phyloP scores from a whole-genome alignment of 2,329 filamentous ascomycete species.

The Hymenoscyphus linearis region DNA sequence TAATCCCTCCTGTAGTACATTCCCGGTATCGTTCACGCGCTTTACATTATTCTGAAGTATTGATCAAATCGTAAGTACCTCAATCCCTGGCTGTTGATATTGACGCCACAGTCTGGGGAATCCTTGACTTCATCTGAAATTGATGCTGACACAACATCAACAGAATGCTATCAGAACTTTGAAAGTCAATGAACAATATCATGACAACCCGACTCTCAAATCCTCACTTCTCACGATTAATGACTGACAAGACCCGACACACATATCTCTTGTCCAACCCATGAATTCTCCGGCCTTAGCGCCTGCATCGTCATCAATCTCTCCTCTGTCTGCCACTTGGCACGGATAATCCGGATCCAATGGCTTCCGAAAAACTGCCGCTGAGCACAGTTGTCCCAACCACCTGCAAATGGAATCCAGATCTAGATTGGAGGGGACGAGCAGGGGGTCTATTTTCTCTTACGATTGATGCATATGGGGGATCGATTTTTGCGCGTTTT shows the following conservation, averaged over 20 bases:
- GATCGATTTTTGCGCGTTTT: slow-evolving; percentile 6
- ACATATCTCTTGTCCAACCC: slow-evolving; percentile 9
- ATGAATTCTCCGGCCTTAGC: slow-evolving; percentile 12
- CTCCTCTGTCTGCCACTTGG: slow-evolving; percentile 10
- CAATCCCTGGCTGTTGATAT: background rate
- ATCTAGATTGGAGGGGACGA: background rate
- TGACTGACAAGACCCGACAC: slow-evolving; percentile 15
- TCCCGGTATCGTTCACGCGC: slow-evolving; percentile 9
- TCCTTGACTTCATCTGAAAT: background rate
- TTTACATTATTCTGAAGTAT: slow-evolving; percentile 77
- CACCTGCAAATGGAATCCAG: background rate
- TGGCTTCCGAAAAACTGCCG: background rate
- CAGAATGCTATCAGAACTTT: background rate
- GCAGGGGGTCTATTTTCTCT: background rate
- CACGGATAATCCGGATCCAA: slow-evolving; percentile 18
- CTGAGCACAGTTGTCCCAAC: background rate
- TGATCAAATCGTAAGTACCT: slow-evolving; percentile 39
- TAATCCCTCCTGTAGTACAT: slow-evolving; percentile 3
- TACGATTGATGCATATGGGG: background rate
- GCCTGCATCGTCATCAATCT: slow-evolving; percentile 10
- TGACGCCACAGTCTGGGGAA: slow-evolving; percentile 1
- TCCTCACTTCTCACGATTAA: background rate
- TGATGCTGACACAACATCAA: background rate
- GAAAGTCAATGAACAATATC: background rate
- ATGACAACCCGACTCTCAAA: background rate